Percentiles rank a stretch among this genome's conserved stretches.
Conservation (phyloP, 2,329 filamentous ascomycete genomes). For the Lasiodiplodia theobromae region DNA sequence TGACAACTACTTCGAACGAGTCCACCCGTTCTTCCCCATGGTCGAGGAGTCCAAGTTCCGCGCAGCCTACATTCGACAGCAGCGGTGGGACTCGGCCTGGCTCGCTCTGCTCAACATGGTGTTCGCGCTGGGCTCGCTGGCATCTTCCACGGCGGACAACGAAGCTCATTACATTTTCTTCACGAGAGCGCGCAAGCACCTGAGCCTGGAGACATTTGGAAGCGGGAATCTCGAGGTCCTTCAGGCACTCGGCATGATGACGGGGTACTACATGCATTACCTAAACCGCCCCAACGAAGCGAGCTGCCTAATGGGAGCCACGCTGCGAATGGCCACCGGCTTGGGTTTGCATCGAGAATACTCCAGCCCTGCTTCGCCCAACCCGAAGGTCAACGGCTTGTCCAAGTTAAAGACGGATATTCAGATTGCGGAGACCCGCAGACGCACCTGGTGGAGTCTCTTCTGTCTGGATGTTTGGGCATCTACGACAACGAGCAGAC, state of each 20-base stretch:
- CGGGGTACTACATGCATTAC: slow-evolving; percentile 80
- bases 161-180: slow-evolving; percentile 75
- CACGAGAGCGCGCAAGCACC: slow-evolving; percentile 69
- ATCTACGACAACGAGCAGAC: slow-evolving; percentile 52
- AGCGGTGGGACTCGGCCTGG: slow-evolving; percentile 73
- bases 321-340: slow-evolving; percentile 76
- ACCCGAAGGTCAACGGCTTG: background rate
- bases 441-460: slow-evolving; percentile 54
- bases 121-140: slow-evolving; percentile 76
- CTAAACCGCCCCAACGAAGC: slow-evolving; percentile 80
- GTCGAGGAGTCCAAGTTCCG: slow-evolving; percentile 75
- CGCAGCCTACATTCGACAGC: slow-evolving; percentile 67
- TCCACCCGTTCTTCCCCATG: slow-evolving; percentile 76
- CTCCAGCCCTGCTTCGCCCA: slow-evolving; percentile 39
- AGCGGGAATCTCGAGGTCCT: slow-evolving; percentile 76
- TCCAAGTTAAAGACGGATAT: background rate
- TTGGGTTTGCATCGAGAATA: slow-evolving; percentile 75
- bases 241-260: slow-evolving; percentile 74
- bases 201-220: slow-evolving; percentile 72
- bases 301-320: slow-evolving; percentile 74
- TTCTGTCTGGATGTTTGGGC: slow-evolving; percentile 55
- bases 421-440: slow-evolving; percentile 44
- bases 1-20: slow-evolving; percentile 77
- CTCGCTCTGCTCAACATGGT: slow-evolving; percentile 77
- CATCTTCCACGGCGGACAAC: slow-evolving; percentile 67